A percentile compares a stretch with the other conserved stretches of the same genome.
phyloP scores from a whole-genome alignment of 2,329 filamentous ascomycete genomes.

The Pseudogymnoascus sp. region DNA sequence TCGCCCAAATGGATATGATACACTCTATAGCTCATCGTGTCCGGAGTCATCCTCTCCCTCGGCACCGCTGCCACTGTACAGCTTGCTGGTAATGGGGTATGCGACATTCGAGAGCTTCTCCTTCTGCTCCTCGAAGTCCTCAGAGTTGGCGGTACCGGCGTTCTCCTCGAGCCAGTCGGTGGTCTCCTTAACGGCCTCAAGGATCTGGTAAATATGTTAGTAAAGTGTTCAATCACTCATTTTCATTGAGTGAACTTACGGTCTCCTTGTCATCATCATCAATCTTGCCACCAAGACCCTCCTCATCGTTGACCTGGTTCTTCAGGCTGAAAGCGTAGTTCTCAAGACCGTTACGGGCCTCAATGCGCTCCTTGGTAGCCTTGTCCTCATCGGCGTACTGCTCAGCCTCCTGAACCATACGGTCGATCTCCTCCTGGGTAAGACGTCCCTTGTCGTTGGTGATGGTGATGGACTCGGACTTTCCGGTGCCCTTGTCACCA shows the following conservation, averaged over 20 bases:
- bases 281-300: slow-evolving; percentile 96
- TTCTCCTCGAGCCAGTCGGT: slow-evolving; percentile 97
- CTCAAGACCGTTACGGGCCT: slow-evolving; percentile 92
- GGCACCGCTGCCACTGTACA: slow-evolving; percentile 65
- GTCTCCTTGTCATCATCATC: slow-evolving; percentile 98
- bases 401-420: slow-evolving; percentile 97
- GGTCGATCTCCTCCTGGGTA: slow-evolving; percentile 93
- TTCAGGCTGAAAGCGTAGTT: slow-evolving; percentile 99
- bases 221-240: slow-evolving; percentile 13
- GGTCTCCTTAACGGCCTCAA: slow-evolving; percentile 94
- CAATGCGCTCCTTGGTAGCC: slow-evolving; percentile 92
- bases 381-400: slow-evolving; percentile 99
- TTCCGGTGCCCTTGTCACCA: slow-evolving; percentile 96
- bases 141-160: slow-evolving; percentile 71
- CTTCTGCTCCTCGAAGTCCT: slow-evolving; percentile 99
- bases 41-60: slow-evolving; percentile 64
- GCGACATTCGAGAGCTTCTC: slow-evolving; percentile 96
- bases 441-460: slow-evolving; percentile 99
- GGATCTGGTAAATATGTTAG: slow-evolving; percentile 49
- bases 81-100: slow-evolving; percentile 98
- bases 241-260: slow-evolving; percentile 42
- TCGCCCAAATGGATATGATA: slow-evolving; percentile 10
- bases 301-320: slow-evolving; percentile 97
- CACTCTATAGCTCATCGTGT: slow-evolving; percentile 72
- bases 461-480: slow-evolving; percentile 95